Evolutionary conservation across 176 grass and related monocot species (phyloP), one percentile per base, ranked within the genome.

Genomic region (Triticum urartu): DNA sequence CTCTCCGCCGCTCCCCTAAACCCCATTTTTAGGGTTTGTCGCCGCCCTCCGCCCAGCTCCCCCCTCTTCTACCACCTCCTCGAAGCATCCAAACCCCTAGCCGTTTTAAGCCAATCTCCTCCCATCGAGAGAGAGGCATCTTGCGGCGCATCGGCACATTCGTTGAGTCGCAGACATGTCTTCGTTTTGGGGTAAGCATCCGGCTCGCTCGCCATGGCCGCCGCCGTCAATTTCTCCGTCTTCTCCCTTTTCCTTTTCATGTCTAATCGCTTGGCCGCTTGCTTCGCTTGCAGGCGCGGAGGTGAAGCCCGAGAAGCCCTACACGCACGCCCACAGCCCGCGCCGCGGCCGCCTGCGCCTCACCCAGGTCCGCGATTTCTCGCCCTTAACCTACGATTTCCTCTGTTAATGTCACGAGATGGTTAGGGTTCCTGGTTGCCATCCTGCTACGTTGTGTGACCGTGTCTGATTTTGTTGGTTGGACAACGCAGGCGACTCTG

Each of bases 271-370:
- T 18, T 42, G 13, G 15, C 36, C 22, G 56, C 73, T 3, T 76
- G 2, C 35, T 39, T 11, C 11, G 60, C 47, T 84, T 39, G 47
- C 75, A 93, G 97, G 94, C 0, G 76, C 89, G 62, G 97, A 99
- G 86, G 83, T 99, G 82, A 94, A 90, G 77, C 97, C 92, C 0
- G 94, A 92, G 64, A 96, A 97, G 35, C 94, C 94, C 11, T 97
- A 97, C 82, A 94, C 83, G 3, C 90, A 93, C 64, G 64, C 63
- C 54, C 77, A 91, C 18, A 70, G 65, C 72, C 33, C 77, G 28
- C 63, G 71, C 63, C 47, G 47, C 42, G 92, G 93, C 26, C 88
- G 94, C 65, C 94, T 96, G 21, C 92, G 97, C 69, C 65, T 99
- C 40, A 88, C 84, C 45, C 94, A 90, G 94, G 97, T 96, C 64